phyloP scores from a whole-genome alignment of 306 rosid genomes.

The Cicer chorassanicum region DNA sequence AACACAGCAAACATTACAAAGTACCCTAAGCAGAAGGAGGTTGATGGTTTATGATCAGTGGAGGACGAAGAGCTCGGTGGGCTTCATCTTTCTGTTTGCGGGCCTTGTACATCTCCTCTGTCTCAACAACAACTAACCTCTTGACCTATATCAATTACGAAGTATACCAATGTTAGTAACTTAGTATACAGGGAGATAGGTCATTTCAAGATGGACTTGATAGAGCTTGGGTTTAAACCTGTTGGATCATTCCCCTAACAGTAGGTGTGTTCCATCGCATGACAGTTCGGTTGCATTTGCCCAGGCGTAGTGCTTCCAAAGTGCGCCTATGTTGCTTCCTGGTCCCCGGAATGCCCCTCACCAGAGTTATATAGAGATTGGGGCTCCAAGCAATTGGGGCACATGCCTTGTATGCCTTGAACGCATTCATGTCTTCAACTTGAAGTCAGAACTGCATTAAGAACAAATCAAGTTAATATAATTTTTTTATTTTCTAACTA shows the following conservation, averaged over 20 bases:
- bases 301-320: slow-evolving; percentile 80
- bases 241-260: slow-evolving; percentile 91
- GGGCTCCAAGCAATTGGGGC: slow-evolving; percentile 89
- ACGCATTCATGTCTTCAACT: slow-evolving; percentile 79
- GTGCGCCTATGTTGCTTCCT: slow-evolving; percentile 88
- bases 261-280: slow-evolving; percentile 96
- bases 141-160: slow-evolving; percentile 64
- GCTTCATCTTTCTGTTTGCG: slow-evolving; percentile 72
- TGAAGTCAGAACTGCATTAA: slow-evolving; percentile 51
- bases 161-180: slow-evolving; percentile 35
- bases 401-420: slow-evolving; percentile 84
- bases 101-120: slow-evolving; percentile 87
- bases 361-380: slow-evolving; percentile 80
- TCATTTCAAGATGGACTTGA: slow-evolving; percentile 18
- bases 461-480: slow-evolving; percentile 20
- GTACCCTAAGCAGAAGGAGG: slow-evolving; percentile 61
- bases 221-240: slow-evolving; percentile 54
- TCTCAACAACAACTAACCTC: slow-evolving; percentile 83
- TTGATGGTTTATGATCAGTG: slow-evolving; percentile 69
- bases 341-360: slow-evolving; percentile 95
- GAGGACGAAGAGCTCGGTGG: slow-evolving; percentile 68
- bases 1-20: slow-evolving; percentile 45
- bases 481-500: not conserved
- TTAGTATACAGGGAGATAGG: not conserved
- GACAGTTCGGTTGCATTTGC: slow-evolving; percentile 90